Conservation (phyloP, 2,329 filamentous ascomycete genomes). For the Arachnomyces sp. region DNA sequence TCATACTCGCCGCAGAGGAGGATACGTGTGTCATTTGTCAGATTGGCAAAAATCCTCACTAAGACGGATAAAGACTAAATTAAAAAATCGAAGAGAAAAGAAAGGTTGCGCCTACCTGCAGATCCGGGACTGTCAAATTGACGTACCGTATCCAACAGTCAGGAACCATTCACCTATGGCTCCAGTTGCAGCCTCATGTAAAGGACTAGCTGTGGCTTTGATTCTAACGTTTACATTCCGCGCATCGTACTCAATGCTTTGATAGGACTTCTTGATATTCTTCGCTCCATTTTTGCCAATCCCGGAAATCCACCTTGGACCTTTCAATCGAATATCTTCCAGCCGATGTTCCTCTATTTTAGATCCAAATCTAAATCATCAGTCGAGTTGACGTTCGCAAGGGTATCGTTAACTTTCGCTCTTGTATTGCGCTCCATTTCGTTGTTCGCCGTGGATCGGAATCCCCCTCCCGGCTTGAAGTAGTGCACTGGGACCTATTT, state of each 20-base stretch:
- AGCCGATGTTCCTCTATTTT: slow-evolving; percentile 7
- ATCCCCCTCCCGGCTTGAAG: slow-evolving; percentile 2
- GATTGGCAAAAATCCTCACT: slow-evolving; percentile 4
- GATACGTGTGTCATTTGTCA: slow-evolving; percentile 4
- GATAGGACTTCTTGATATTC: slow-evolving; percentile 7
- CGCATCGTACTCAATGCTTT: slow-evolving; percentile 7
- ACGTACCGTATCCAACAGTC: slow-evolving; percentile 2
- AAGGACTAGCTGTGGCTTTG: slow-evolving; percentile 7
- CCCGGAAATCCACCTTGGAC: slow-evolving; percentile 6
- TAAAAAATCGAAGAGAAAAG: neutral
- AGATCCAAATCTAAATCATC: slow-evolving; percentile 7
- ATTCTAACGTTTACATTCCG: slow-evolving; percentile 6
- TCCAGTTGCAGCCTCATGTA: slow-evolving; percentile 4
- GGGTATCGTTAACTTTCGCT: slow-evolving; percentile 7
- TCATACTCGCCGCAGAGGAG: slow-evolving; percentile 5
- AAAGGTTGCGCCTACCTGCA: slow-evolving; percentile 5
- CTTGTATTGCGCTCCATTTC: slow-evolving; percentile 6
- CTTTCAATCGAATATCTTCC: slow-evolving; percentile 9
- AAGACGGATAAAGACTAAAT: neutral
- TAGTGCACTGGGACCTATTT: slow-evolving; percentile 2
- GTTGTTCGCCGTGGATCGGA: slow-evolving; percentile 1
- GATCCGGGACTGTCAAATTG: slow-evolving; percentile 4
- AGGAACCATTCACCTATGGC: slow-evolving; percentile 5
- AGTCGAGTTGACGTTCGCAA: slow-evolving; percentile 8
- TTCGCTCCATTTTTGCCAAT: slow-evolving; percentile 8